Base-by-base conservation (phyloP, 352 stramenopile genomes). In the Globisporangium viniferum region DNA sequence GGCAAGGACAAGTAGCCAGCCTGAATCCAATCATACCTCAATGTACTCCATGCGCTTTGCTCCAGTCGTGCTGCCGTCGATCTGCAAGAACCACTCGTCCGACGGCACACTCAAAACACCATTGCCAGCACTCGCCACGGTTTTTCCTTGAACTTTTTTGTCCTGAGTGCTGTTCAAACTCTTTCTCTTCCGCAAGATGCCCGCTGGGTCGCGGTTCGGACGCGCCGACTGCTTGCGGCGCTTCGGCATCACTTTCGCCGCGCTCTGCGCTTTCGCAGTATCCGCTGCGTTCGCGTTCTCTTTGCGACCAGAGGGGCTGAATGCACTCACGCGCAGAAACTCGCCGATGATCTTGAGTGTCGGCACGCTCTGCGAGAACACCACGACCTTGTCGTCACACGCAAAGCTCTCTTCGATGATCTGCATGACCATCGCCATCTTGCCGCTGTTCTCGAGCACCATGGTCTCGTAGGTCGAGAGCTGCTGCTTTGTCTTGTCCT, bases 361-460 rank as follows among this genome's bases (percentile, higher is more conserved):
- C 48, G 84, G 80, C 35, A 97, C 84, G 54, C 88, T 96, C 66
- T 97, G 90, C 7, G 89, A 96, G 59, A 97, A 97, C 8, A 97
- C 84, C 20, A 95, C 84, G 15, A 96, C 80, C 59, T 95, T 96
- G 57, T 97, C 90, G 18, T 82, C 86, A 29, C 81, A 80, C 4
- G 75, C 66, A 36, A 90, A 91, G 62, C 85, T 93, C 58, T 93
- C 77, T 60, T 90, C 70, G 41, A 95, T 74, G 46, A 95, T 90
- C 20, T 69, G 70, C 74, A 95, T 79, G 36, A 95, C 72, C 48
- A 93, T 75, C 0, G 74, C 81, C 84, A 95, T 93, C 61, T 95
- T 95, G 9, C 85, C 86, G 69, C 88, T 95, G 69, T 93, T 82
- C 64, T 87, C 84, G 2, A 88, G 61, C 14, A 89, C 70, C 59